Percentiles rank a stretch among this genome's conserved stretches.
Conservation (phyloP, 2,329 filamentous ascomycete species). For the Arachnomyces sp. region DNA sequence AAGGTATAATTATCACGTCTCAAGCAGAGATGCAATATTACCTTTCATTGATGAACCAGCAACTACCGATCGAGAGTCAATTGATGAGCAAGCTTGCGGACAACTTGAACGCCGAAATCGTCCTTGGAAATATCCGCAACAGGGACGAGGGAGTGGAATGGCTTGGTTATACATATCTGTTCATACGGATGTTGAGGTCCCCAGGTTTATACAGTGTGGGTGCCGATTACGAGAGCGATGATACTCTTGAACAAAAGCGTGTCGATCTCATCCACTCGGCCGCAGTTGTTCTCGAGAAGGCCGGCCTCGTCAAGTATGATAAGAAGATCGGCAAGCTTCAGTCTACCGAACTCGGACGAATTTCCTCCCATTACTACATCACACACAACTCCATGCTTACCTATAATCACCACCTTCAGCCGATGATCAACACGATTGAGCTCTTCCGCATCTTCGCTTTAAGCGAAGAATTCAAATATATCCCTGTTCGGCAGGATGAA, state of each 20-base stretch:
- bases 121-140: slow-evolving; percentile 82
- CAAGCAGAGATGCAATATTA: slow-evolving; percentile 96
- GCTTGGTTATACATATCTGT: slow-evolving; percentile 96
- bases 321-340: slow-evolving; percentile 84
- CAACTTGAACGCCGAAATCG: slow-evolving; percentile 92
- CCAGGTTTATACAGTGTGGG: slow-evolving; percentile 93
- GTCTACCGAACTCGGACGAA: slow-evolving; percentile 85
- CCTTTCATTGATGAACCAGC: slow-evolving; percentile 89
- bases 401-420: slow-evolving; percentile 91
- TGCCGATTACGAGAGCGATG: slow-evolving; percentile 88
- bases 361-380: slow-evolving; percentile 98
- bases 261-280: slow-evolving; percentile 97
- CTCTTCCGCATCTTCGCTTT: slow-evolving; percentile 93
- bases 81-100: slow-evolving; percentile 87
- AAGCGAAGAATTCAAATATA: slow-evolving; percentile 98
- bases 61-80: slow-evolving; percentile 94
- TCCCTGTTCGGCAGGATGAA: slow-evolving; percentile 93
- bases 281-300: slow-evolving; percentile 75
- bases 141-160: slow-evolving; percentile 97
- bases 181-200: slow-evolving; percentile 93
- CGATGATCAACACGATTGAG: slow-evolving; percentile 86
- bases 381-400: slow-evolving; percentile 93
- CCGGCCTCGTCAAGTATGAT: slow-evolving; percentile 87
- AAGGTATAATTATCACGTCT: slow-evolving; percentile 97
- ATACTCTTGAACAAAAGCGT: slow-evolving; percentile 84